These are phyloP conservation scores for Staphylotrichum tortipilum DNA, from an alignment of 495 filamentous ascomycete species.

Conservation along the genomic window DNA sequence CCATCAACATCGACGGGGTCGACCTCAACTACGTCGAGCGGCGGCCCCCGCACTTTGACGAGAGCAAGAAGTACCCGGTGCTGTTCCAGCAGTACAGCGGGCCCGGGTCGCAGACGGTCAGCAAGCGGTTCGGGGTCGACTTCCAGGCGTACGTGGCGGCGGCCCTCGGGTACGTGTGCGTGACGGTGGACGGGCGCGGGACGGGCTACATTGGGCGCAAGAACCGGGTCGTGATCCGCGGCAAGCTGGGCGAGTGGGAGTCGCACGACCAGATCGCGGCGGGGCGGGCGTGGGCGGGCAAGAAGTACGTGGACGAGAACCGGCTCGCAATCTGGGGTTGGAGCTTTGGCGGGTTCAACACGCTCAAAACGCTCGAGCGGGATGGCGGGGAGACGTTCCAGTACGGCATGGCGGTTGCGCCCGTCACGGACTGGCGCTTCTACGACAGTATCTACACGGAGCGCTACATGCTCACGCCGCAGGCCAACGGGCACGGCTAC, in stretches of 20 bases:
- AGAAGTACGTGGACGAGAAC: constrained; percentile 72
- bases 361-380: constrained; percentile 87
- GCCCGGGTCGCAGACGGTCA: constrained; percentile 78
- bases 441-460: constrained; percentile 97
- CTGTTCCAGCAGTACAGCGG: constrained; percentile 91
- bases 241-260: constrained; percentile 78
- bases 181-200: constrained; percentile 89
- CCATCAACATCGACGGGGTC: constrained; percentile 57
- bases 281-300: constrained; percentile 74
- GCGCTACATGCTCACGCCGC: constrained; percentile 88
- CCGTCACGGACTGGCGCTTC: constrained; percentile 93
- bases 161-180: constrained; percentile 82
- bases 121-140: constrained; percentile 73
- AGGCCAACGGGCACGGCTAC: constrained; percentile 72
- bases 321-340: constrained; percentile 95
- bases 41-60: constrained; percentile 82
- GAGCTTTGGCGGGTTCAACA: constrained; percentile 96
- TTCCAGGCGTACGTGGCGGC: constrained; percentile 88
- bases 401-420: constrained; percentile 96
- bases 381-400: constrained; percentile 84
- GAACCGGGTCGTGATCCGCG: constrained; percentile 71
- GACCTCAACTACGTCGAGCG: constrained; percentile 86
- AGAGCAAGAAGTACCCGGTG: constrained; percentile 79
- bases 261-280: constrained; percentile 84
- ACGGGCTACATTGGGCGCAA: constrained; percentile 85